phyloP scores from a whole-genome alignment of 495 filamentous ascomycete species.

The Aspergillus heteromorphus region DNA sequence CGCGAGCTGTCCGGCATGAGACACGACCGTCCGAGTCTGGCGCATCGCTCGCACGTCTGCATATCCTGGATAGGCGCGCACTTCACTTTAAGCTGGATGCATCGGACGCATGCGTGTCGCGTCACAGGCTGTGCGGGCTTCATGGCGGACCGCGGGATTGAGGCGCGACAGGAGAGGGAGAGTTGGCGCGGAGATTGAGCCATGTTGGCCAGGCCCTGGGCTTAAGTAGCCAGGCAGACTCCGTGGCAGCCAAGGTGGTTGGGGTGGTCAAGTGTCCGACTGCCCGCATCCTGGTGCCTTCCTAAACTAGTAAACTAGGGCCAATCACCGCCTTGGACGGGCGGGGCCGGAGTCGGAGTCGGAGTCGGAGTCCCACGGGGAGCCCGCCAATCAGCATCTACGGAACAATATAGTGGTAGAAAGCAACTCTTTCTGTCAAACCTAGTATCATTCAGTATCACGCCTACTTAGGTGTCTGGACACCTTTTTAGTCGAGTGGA shows the following conservation, averaged over 20 bases:
- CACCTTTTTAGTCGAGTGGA: too few species aligned
- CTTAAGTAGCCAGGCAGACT: background rate
- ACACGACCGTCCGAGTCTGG: background rate
- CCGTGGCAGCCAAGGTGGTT: background rate
- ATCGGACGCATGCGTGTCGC: constrained; percentile 2
- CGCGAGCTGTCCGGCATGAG: background rate
- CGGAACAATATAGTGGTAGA: too few species aligned
- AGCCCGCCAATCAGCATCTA: too few species aligned
- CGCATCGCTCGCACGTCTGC: constrained; percentile 2
- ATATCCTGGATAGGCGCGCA: background rate
- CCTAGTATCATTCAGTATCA: too few species aligned
- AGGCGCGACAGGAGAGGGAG: background rate
- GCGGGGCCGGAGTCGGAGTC: constrained; percentile 1
- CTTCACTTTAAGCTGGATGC: constrained; percentile 4
- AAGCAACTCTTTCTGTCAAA: too few species aligned
- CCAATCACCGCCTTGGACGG: background rate
- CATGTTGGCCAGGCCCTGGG: background rate
- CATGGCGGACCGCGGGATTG: background rate
- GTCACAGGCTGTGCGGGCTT: background rate
- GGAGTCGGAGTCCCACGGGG: constrained; percentile 1
- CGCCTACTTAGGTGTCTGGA: too few species aligned
- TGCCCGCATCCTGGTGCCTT: background rate
- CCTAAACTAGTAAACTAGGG: background rate
- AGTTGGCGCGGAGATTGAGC: background rate
- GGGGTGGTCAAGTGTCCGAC: background rate